Base-by-base conservation (phyloP, 202 grass and related monocot genomes). In the Elaeis oleifera region DNA sequence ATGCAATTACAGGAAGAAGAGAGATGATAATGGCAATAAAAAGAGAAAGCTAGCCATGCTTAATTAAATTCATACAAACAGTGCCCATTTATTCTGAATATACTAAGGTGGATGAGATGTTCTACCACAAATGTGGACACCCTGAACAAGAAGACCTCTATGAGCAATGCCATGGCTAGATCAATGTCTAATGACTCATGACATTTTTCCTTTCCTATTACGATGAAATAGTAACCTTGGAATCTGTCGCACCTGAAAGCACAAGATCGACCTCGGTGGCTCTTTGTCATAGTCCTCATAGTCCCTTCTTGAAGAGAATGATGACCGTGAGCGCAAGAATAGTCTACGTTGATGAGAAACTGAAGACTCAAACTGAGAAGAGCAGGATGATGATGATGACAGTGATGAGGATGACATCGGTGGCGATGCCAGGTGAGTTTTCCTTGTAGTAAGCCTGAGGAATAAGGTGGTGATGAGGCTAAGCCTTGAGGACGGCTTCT, bases 351-450 rank as follows among this genome's bases (percentile, higher is more conserved):
- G 36, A 44, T 13, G 36, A 44, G 36, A 44, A 44, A 44, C 11
- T 0, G 36, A 44, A 44, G 36, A 44, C 36, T 5, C 36, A 14
- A 44, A 13, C 9, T 13, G 36, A 44, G 36, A 44, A 44, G 11
- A 44, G 36, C 81, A 78, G 19, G 68, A 14, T 0, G 60, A 27
- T 18, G 69, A 78, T 25, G 67, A 79, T 64, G 81, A 76, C 39
- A 85, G 51, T 78, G 76, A 85, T 51, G 89, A 85, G 26, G 81
- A 76, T 1, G 84, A 79, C 31, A 78, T 72, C n/a, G 60, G 51
- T 13, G 60, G 63, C 5, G 65, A 32, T 6, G 52, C 36, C 22
- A 28, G 67, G 31, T 74, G 79, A 28, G 28, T 29, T 68, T 69
- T 84, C 6, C 55, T 63, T 49, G 58, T 49, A 19, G 50, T n/a